phyloP scores from a whole-genome alignment of 1,284 basidiomycete species.

The Vanrija sp. region DNA sequence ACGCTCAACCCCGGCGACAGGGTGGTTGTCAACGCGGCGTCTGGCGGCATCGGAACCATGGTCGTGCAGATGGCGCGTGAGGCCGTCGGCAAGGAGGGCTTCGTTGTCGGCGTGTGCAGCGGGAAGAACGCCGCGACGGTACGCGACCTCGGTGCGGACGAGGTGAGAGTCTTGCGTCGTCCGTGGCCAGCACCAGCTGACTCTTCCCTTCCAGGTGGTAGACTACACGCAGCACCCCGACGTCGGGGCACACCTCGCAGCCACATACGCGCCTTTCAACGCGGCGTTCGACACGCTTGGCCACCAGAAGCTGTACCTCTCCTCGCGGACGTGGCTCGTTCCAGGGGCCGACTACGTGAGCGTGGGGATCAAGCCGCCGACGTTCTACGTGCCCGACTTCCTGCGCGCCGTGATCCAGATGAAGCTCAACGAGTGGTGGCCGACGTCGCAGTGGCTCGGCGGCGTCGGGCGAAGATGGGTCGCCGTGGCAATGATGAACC shows the following conservation, averaged over 20 bases:
- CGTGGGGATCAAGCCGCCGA: conserved; percentile 22
- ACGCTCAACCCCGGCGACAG: conserved; percentile 1
- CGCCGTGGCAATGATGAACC: conserved; percentile 1
- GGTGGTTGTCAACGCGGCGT: conserved; percentile 11
- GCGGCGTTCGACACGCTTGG: conserved; percentile 12
- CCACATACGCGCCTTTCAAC: conserved; percentile 4
- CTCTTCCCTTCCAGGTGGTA: conserved; percentile 47
- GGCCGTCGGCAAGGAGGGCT: conserved; percentile 56
- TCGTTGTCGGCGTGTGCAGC: conserved; percentile 59
- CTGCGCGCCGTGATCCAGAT: conserved; percentile 4
- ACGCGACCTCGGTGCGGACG: conserved; percentile 51
- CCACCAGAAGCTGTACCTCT: conserved; percentile 34
- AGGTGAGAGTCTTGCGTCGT: conserved; percentile 9
- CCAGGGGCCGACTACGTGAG: conserved; percentile 4
- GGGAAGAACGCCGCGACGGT: conserved; percentile 55
- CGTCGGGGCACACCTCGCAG: conserved; percentile 12
- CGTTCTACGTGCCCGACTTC: conserved; percentile 3
- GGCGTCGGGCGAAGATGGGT: conserved; percentile 6
- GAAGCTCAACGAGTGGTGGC: conserved; percentile 14
- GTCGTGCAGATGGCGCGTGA: conserved; percentile 57
- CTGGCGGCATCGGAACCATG: conserved; percentile 57
- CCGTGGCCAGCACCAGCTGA: too few species aligned
- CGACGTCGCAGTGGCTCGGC: background rate
- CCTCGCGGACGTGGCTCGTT: conserved; percentile 4
- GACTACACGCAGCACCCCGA: conserved; percentile 57